Evolutionary conservation across 805 yeast species (phyloP), one percentile per base, ranked within the genome.

Genomic region (Wickerhamia fluorescens): DNA sequence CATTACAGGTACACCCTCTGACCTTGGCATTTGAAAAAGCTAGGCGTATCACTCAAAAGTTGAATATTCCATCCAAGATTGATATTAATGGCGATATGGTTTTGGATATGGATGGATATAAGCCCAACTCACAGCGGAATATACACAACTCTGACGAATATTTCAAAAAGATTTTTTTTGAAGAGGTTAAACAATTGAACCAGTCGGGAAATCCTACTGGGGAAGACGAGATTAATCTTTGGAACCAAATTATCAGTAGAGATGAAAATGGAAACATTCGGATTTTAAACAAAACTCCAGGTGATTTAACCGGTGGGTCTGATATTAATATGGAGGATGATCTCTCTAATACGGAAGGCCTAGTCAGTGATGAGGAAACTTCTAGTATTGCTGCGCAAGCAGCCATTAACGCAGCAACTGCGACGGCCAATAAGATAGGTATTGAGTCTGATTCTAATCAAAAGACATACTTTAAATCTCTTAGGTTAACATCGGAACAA

Each of bases 101-200:
- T 23, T 60, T 92, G 25, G 98, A 92, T 57, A 85, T 89, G 78
- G 94, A 87, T 44, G 98, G 98, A 11, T 92, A 92, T 58, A 89
- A 88, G 56, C 81, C 94, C 19, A 86, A 79, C 44, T 48, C 65
- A 9, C 81, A 78, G 29, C 75, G 78, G 41, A 85, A 80, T 50
- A 73, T 82, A 23, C 77, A 78, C 28, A 77, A 75, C 41, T 74
- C 94, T 0, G 95, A 87, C 49, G 77, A 77, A 28, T 60, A 82
- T 20, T 73, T 92, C 35, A 76, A 75, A 42, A 77, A 79, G 41
- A 63, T 88, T 23, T 63, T 89, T 28, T 62, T 73, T 19, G 92
- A 85, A 40, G 96, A 89, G 50, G 66, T 88, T 29, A 41, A 48
- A 21, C 44, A 47, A 13, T 33, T 52, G 26, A 40, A 42, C 21